A percentile compares a stretch with the other conserved stretches of the same genome.
Evolutionary conservation across 164 flowering plant genomes (phyloP).

Genomic region (Cinnamomum chago): DNA sequence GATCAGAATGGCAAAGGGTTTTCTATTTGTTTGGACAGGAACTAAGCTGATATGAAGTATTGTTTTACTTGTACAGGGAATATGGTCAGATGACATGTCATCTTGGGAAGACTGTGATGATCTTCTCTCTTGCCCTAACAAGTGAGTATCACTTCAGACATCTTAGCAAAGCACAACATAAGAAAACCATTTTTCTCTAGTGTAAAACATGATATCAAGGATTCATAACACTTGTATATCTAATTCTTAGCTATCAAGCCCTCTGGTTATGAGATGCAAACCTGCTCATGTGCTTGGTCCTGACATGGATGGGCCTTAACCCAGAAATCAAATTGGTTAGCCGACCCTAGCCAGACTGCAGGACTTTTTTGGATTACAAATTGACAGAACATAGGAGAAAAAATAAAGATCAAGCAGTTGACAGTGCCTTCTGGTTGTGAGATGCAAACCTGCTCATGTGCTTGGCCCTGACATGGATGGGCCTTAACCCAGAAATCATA

Average conservation of each 20-base stretch:
- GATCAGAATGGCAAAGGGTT: background rate
- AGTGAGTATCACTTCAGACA: conserved; percentile 25
- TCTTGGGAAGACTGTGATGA: conserved; percentile 70
- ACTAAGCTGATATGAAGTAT: background rate
- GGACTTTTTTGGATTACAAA: too few species aligned
- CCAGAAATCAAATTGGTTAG: background rate
- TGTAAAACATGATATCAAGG: background rate
- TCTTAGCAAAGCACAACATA: too few species aligned
- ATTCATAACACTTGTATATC: background rate
- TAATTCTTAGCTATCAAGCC: too few species aligned
- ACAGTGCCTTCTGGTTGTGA: background rate
- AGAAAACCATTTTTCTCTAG: background rate
- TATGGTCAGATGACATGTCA: conserved; percentile 60
- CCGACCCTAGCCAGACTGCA: background rate
- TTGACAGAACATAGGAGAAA: too few species aligned
- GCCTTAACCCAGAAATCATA: background rate
- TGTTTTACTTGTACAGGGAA: conserved; percentile 38
- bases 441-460: background rate
- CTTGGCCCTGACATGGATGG: background rate
- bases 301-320: background rate
- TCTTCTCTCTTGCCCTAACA: conserved; percentile 57
- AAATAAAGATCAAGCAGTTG: too few species aligned
- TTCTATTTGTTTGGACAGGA: background rate
- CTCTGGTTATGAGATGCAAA: background rate
- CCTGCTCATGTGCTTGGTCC: too few species aligned